Base-by-base conservation (phyloP, 1,284 basidiomycete genomes). In the Ceratobasidium sp. region DNA sequence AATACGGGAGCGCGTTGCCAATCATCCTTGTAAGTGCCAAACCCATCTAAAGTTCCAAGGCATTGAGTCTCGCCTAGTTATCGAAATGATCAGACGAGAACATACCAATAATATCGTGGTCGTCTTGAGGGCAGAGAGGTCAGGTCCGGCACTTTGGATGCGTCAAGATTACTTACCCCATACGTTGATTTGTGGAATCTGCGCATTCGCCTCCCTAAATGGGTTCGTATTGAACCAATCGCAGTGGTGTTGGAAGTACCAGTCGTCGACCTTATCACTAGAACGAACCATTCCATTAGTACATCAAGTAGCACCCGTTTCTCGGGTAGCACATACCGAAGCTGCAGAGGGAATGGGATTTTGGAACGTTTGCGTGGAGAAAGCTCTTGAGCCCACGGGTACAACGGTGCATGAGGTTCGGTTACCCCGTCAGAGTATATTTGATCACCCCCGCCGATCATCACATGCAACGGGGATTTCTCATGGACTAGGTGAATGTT, bases 1-100 rank as follows among this genome's bases (percentile, higher is more conserved):
- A 79, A 79, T 6, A 78, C 74, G 0, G 76, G 75, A 3, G 77
- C 76, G 3, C 60, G 49, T 70, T 77, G 76, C 54, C 77, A 73
- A 35, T 75, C 73, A 52, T 80, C 76, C 12, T 73, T 75, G 68
- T 80, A 80, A 2, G 76, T 76, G 0, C 79, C 79, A 43, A 77
- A 78, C 1, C 78, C 78, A 65, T 77, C 79, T 70, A 79, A 31
- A 79, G n/a, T n/a, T n/a, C n/a, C n/a, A n/a, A n/a, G n/a, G n/a
- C n/a, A n/a, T n/a, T n/a, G n/a, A n/a, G n/a, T n/a, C n/a, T n/a
- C n/a, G n/a, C n/a, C n/a, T n/a, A n/a, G n/a, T 47, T 25, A 25
- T 31, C 6, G 8, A 15, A 31, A 29, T 43, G 2, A 20, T 3
- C 40, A n/a, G 25, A 35, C 20, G 4, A n/a, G n/a, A 15, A n/a